Conservation (phyloP, 2,329 filamentous ascomycete species). For the Epichloe aotearoae region DNA sequence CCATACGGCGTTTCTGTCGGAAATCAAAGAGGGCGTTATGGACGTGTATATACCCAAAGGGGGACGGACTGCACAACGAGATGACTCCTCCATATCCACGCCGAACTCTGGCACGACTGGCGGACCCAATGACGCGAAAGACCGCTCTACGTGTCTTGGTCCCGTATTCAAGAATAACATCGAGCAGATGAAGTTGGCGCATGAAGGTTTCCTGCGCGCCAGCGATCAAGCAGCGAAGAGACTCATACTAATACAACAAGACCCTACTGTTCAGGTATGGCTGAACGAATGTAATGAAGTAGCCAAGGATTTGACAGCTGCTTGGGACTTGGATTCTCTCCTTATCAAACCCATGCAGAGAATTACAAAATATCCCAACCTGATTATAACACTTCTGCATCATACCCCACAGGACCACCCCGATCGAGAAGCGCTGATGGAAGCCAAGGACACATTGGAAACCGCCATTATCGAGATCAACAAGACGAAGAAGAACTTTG, state of each 20-base stretch:
- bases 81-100: conserved; percentile 28
- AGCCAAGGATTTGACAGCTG: conserved; percentile 79
- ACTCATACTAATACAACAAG: conserved; percentile 49
- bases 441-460: conserved; percentile 40
- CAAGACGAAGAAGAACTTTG: conserved; percentile 87
- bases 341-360: conserved; percentile 94
- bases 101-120: conserved; percentile 23
- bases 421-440: conserved; percentile 53
- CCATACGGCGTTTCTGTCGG: conserved; percentile 63
- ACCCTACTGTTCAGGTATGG: conserved; percentile 64
- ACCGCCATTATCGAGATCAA: conserved; percentile 77
- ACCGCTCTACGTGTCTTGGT: conserved; percentile 39
- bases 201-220: conserved; percentile 50
- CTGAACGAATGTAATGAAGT: conserved; percentile 85
- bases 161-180: conserved; percentile 43
- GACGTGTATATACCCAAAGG: conserved; percentile 60
- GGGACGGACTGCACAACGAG: conserved; percentile 28
- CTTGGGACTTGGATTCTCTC: conserved; percentile 93
- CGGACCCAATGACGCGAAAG: conserved; percentile 37
- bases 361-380: conserved; percentile 82
- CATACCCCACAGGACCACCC: conserved; percentile 74
- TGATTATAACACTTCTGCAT: conserved; percentile 68
- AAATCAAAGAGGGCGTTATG: conserved; percentile 69
- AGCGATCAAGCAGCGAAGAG: conserved; percentile 49
- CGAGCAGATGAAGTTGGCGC: conserved; percentile 45